phyloP scores from a whole-genome alignment of 371 early-diverging fungal genomes.

The Actinomucor elegans region DNA sequence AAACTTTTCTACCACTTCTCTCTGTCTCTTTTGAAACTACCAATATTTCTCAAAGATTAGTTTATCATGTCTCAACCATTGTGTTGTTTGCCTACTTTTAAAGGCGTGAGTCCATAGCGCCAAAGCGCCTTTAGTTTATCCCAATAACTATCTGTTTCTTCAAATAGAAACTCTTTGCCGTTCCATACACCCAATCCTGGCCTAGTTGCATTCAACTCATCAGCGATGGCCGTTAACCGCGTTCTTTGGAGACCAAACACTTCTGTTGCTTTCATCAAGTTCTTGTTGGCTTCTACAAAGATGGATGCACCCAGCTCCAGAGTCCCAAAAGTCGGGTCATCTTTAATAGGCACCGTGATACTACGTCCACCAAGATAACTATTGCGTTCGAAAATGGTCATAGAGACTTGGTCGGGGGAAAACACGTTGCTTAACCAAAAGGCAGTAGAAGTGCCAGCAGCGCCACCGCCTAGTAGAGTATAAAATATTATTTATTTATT shows the following conservation, averaged over 20 bases:
- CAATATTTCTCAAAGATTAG: neutral
- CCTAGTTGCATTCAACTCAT: neutral
- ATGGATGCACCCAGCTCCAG: conserved; percentile 66
- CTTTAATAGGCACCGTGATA: conserved; percentile 43
- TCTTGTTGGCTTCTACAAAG: conserved; percentile 58
- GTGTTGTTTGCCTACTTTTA: conserved; percentile 37
- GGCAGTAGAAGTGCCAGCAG: conserved; percentile 62
- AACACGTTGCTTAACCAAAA: conserved; percentile 54
- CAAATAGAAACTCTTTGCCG: conserved; percentile 49
- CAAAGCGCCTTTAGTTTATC: conserved; percentile 43
- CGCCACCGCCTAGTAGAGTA: conserved; percentile 54
- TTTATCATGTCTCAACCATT: too few species aligned
- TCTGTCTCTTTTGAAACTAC: conserved; percentile 24
- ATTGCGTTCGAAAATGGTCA: conserved; percentile 54
- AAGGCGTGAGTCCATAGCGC: conserved; percentile 52
- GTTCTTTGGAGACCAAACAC: conserved; percentile 48
- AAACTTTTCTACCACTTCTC: conserved; percentile 18
- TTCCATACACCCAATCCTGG: conserved; percentile 53
- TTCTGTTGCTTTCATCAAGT: conserved; percentile 53
- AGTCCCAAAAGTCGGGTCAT: conserved; percentile 27
- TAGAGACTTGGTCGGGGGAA: conserved; percentile 28
- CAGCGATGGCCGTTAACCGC: conserved; percentile 9
- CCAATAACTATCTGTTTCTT: conserved; percentile 51
- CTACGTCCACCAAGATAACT: conserved; percentile 59
- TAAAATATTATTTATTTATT: neutral